Conservation (phyloP, 352 stramenopile species). For the Pythium myriotylum region DNA sequence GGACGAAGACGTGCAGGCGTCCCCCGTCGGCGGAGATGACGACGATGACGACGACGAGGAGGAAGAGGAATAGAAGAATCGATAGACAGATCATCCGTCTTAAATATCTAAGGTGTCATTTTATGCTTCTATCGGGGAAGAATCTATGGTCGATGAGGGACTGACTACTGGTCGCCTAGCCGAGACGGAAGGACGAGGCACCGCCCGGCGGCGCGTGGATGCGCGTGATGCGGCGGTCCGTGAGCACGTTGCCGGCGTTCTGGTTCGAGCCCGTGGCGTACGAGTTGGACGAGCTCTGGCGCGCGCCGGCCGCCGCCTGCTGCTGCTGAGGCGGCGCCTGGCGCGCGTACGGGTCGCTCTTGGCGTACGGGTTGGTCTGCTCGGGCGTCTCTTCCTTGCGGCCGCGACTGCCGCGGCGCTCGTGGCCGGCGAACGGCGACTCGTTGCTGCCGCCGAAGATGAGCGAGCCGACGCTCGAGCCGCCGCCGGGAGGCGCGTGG, state of each 20-base stretch:
- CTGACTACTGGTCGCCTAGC: slow-evolving; percentile 29
- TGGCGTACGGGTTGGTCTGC: slow-evolving; percentile 21
- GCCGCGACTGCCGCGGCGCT: slow-evolving; percentile 40
- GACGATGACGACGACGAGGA: slow-evolving; percentile 17
- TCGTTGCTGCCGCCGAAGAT: slow-evolving; percentile 63
- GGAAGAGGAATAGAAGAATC: too few relatives aligned
- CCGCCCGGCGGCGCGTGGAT: slow-evolving; percentile 89
- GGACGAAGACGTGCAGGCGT: slow-evolving; percentile 36
- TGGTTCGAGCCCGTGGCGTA: slow-evolving; percentile 85
- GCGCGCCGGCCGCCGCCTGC: not conserved
- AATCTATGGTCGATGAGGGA: not conserved
- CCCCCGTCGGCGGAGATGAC: slow-evolving; percentile 25
- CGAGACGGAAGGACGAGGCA: slow-evolving; percentile 79
- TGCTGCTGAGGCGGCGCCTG: slow-evolving; percentile 34
- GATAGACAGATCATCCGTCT: slow-evolving; percentile 28
- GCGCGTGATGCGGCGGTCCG: slow-evolving; percentile 86
- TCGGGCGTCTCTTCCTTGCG: slow-evolving; percentile 12
- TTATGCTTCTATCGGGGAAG: not conserved
- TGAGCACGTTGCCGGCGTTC: slow-evolving; percentile 91
- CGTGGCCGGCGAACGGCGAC: slow-evolving; percentile 54
- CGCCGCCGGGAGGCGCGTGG: slow-evolving; percentile 68
- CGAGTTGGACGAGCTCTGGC: slow-evolving; percentile 74
- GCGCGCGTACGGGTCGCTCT: slow-evolving; percentile 20
- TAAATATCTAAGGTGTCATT: slow-evolving; percentile 21
- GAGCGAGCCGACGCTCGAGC: slow-evolving; percentile 71